Base-by-base conservation (phyloP, 768 basidiomycete genomes). In the Lenzites betulinus region DNA sequence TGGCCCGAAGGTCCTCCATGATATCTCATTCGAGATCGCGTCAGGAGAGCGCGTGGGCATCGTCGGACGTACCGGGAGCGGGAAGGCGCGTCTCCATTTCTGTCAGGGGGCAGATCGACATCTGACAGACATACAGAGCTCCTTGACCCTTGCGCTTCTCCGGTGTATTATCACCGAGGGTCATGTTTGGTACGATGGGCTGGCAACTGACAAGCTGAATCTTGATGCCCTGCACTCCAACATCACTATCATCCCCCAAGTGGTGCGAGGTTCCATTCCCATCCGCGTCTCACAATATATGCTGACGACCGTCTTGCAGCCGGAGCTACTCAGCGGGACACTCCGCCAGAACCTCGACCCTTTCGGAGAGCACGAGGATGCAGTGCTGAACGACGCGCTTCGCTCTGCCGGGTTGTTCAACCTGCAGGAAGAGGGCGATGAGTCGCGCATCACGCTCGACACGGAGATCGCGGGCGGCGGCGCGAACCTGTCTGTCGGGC, bases 11-110 rank as follows among this genome's bases (percentile, higher is more conserved):
- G 85, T 89, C 0, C 75, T 90, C 8, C 77, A 83, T 39, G 74
- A 83, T 51, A 57, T 89, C 18, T 76, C 78, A 1, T 83, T 89
- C 67, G 69, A 75, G 18, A 76, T 88, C 59, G 74, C 75, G 26
- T 74, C 79, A 12, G 86, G 86, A 2, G 81, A 86, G 62, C 77
- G 83, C 20, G 74, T 88, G 43, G 86, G 85, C 49, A 64, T 69
- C 23, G 73, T 75, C 75, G 51, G 52, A 13, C 43, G 39, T 8
- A 42, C 61, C 0, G 38, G 51, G 7, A 58, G 55, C 54, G 54
- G 39, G 6, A 60, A 60, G 59, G 53, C 33, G 22, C 3, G 57
- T 39, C 35, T 7, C 3, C 26, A 2, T 22, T 11, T 23, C 4
- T 20, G 22, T 7, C 6, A 8, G 18, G 7, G 22, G 3, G 2